Percentiles rank a stretch among this genome's conserved stretches.
Conservation (phyloP, 495 filamentous ascomycete species). For the Podospora comata region DNA sequence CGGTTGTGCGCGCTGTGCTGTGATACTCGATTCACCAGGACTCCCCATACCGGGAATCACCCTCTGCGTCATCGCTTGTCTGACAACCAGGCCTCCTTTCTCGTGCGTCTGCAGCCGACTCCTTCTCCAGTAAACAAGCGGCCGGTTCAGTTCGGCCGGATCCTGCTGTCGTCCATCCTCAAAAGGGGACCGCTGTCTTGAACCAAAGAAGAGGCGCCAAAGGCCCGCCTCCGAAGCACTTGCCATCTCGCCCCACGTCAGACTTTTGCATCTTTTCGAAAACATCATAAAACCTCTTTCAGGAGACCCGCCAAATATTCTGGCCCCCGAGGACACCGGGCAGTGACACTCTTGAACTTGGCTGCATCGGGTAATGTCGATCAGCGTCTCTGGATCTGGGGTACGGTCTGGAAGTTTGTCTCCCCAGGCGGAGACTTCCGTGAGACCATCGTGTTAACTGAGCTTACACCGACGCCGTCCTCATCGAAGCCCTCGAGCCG, state of each 20-base stretch:
- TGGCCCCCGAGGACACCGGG: conserved; percentile 14
- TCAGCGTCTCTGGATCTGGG: conserved; percentile 20
- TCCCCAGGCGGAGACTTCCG: conserved; percentile 21
- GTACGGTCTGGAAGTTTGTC: conserved; percentile 31
- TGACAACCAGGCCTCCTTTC: conserved; percentile 27
- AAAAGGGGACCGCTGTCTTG: conserved; percentile 19
- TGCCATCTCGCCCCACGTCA: neutral
- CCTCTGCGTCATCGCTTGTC: conserved; percentile 45
- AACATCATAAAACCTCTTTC: neutral
- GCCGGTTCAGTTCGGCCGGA: conserved; percentile 23
- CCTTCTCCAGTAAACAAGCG: conserved; percentile 15
- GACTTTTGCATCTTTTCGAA: neutral
- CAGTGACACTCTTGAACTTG: conserved; percentile 13
- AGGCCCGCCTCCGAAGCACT: conserved; percentile 4
- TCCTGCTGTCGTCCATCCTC: conserved; percentile 19
- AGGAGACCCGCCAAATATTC: conserved; percentile 3
- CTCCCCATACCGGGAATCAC: conserved; percentile 42
- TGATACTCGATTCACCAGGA: conserved; percentile 41
- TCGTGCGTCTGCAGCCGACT: conserved; percentile 18
- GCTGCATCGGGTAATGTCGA: conserved; percentile 33
- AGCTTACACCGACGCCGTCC: conserved; percentile 18
- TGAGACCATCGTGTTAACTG: conserved; percentile 21
- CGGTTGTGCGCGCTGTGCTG: conserved; percentile 38
- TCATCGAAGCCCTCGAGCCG: conserved; percentile 29
- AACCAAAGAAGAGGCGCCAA: neutral